Conservation (phyloP, 768 basidiomycete species). For the Tylopilus vinaceipallidus region DNA sequence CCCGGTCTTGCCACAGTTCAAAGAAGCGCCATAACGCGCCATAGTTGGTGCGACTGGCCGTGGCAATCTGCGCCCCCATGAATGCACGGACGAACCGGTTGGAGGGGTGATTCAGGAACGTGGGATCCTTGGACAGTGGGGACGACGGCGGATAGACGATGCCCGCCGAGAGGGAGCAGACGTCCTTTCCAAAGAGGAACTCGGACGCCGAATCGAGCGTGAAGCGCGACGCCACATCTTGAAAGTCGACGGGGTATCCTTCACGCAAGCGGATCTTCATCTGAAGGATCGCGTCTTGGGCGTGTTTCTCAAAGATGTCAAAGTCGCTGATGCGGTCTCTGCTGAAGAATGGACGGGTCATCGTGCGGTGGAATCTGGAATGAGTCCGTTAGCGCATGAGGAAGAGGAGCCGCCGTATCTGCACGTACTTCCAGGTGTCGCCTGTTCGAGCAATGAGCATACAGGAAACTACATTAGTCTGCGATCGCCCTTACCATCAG, state of each 20-base stretch:
- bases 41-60: conserved; percentile 33
- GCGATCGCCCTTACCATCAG: conserved; percentile 31
- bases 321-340: conserved; percentile 40
- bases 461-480: not conserved
- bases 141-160: conserved; percentile 33
- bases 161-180: conserved; percentile 37
- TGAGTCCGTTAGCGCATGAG: not conserved
- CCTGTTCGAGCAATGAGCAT: conserved; percentile 13
- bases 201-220: conserved; percentile 58
- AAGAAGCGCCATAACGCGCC: conserved; percentile 44
- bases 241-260: conserved; percentile 42
- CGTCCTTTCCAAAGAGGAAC: conserved; percentile 50
- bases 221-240: conserved; percentile 44
- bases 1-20: conserved; percentile 44
- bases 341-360: conserved; percentile 43
- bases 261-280: conserved; percentile 32
- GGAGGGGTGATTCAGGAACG: conserved; percentile 29
- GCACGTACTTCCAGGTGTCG: conserved; percentile 39
- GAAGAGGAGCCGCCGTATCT: not conserved
- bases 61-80: conserved; percentile 33
- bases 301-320: conserved; percentile 39
- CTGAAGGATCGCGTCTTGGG: conserved; percentile 32
- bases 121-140: conserved; percentile 21
- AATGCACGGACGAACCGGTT: conserved; percentile 42
- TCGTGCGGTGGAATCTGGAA: conserved; percentile 39